Conservation (phyloP, 2,329 filamentous ascomycete genomes). For the Aciculosporium take region DNA sequence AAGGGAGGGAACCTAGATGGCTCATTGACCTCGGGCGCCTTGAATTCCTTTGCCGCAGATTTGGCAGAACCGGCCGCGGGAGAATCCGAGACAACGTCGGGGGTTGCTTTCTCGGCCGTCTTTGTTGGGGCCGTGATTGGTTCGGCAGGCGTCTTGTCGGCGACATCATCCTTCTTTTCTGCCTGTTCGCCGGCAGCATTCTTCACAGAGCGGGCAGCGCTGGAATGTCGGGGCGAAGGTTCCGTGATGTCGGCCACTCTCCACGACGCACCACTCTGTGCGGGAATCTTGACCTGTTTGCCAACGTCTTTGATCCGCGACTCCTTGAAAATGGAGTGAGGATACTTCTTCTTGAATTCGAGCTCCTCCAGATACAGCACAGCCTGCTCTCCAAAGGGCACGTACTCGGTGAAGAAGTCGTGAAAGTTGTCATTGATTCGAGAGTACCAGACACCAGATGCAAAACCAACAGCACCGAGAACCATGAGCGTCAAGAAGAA, state of each 20-base stretch:
- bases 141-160: slow-evolving; percentile 15
- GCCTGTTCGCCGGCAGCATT: slow-evolving; percentile 14
- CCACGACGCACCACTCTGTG: slow-evolving; percentile 75
- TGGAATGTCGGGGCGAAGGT: slow-evolving; percentile 44
- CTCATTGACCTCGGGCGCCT: slow-evolving; percentile 49
- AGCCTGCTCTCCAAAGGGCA: slow-evolving; percentile 86
- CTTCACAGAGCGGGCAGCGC: slow-evolving; percentile 29
- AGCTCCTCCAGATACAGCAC: slow-evolving; percentile 93
- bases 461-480: slow-evolving; percentile 65
- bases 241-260: slow-evolving; percentile 52
- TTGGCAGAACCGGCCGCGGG: slow-evolving; percentile 14
- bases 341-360: slow-evolving; percentile 80
- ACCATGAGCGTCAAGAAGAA: slow-evolving; percentile 65
- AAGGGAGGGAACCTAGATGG: slow-evolving; percentile 49
- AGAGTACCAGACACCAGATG: slow-evolving; percentile 81
- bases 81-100: slow-evolving; percentile 6
- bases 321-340: slow-evolving; percentile 28
- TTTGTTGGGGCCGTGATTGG: slow-evolving; percentile 15
- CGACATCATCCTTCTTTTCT: slow-evolving; percentile 18
- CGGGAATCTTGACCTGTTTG: slow-evolving; percentile 66
- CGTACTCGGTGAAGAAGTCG: slow-evolving; percentile 95
- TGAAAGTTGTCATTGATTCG: slow-evolving; percentile 95
- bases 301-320: slow-evolving; percentile 41
- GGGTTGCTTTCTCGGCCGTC: slow-evolving; percentile 18
- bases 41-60: slow-evolving; percentile 24